phyloP scores from a whole-genome alignment of 176 grass and related monocot genomes.

The Juncus inflexus region DNA sequence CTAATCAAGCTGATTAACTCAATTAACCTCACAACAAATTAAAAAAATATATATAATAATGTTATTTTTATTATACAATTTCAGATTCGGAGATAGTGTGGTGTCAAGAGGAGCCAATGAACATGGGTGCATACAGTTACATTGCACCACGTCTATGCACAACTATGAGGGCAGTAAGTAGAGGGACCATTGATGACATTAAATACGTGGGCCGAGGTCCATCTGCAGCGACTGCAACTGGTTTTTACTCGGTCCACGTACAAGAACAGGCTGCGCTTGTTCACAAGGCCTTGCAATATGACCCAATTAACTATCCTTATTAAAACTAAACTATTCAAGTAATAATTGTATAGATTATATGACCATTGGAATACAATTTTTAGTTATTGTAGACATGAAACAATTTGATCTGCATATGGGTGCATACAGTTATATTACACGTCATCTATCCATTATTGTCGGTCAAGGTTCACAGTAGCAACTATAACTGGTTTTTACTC shows the following conservation, averaged over 20 bases:
- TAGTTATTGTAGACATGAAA: too few relatives aligned
- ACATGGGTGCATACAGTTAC: constrained; percentile 88
- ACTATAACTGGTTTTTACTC: constrained; percentile 77
- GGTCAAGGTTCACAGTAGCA: constrained; percentile 78
- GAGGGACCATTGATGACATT: constrained; percentile 71
- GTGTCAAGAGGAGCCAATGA: constrained; percentile 98
- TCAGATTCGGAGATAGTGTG: constrained; percentile 91
- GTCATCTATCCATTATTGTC: too few relatives aligned
- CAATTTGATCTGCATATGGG: constrained; percentile 59
- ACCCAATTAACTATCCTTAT: constrained; percentile 56
- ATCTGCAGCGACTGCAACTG: constrained; percentile 83
- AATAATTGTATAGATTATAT: too few relatives aligned
- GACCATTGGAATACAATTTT: too few relatives aligned
- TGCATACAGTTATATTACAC: constrained; percentile 77
- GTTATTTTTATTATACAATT: constrained; percentile 12
- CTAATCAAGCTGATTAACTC: not conserved
- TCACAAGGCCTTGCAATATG: constrained; percentile 63
- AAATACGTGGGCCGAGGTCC: constrained; percentile 86
- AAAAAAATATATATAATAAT: not conserved
- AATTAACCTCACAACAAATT: not conserved
- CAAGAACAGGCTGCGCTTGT: constrained; percentile 75
- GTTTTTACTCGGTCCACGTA: constrained; percentile 60
- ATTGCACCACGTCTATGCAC: constrained; percentile 56
- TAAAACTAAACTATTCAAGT: not conserved
- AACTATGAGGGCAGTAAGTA: constrained; percentile 58